These are phyloP conservation scores for Ceratobasidium sp. DNA, from an alignment of 1,284 basidiomycete species.

Conservation along the genomic window DNA sequence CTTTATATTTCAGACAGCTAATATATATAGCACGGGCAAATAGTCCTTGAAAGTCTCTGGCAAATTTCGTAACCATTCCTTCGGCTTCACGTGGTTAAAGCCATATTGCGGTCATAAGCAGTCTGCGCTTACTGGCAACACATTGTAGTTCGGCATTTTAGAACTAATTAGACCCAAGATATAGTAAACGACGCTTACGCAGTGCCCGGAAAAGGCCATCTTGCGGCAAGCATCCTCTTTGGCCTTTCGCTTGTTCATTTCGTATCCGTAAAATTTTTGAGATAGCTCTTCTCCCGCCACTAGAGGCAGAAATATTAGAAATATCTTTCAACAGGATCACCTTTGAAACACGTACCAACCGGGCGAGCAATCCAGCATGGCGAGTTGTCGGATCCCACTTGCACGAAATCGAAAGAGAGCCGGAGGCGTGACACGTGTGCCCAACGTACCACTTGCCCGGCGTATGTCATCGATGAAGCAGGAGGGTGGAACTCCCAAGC, in stretches of 20 bases:
- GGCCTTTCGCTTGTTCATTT: slow-evolving; percentile 9
- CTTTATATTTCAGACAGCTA: no score
- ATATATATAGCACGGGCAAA: no score
- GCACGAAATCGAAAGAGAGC: background rate
- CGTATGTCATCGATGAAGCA: slow-evolving; percentile 8
- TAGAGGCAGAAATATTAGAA: background rate
- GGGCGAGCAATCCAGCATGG: slow-evolving; percentile 36
- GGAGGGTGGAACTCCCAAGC: slow-evolving; percentile 28
- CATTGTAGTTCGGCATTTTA: background rate
- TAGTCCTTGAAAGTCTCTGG: no score
- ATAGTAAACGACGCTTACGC: slow-evolving; percentile 5
- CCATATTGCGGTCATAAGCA: background rate
- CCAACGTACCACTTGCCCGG: slow-evolving; percentile 26
- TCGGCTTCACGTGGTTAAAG: no score
- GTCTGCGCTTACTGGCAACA: background rate
- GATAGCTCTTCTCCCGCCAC: slow-evolving; percentile 12
- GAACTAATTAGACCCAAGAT: background rate
- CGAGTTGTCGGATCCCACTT: slow-evolving; percentile 15
- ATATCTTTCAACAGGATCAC: background rate
- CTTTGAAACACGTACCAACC: background rate
- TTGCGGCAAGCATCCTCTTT: slow-evolving; percentile 36
- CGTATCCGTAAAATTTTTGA: slow-evolving; percentile 16
- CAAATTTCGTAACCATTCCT: no score
- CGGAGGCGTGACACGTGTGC: background rate
- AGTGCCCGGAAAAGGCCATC: slow-evolving; percentile 32